Evolutionary conservation across 2,329 filamentous ascomycete genomes (phyloP).

Genomic region (Trichoderma sp.): DNA sequence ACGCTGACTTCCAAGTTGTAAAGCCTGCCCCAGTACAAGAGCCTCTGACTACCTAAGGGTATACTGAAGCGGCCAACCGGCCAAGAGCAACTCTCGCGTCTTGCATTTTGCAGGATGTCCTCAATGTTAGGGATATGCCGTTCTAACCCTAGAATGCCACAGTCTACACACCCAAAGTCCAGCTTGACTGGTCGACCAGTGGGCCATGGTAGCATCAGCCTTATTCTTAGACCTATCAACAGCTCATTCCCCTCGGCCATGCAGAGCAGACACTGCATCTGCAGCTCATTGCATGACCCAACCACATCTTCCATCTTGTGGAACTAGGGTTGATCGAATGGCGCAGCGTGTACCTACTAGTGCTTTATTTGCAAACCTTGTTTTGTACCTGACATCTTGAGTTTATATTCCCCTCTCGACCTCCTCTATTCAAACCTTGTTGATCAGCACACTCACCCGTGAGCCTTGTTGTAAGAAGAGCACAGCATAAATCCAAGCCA

Average conservation of each 20-base stretch:
- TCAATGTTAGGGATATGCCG: neutral
- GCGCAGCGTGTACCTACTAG: neutral
- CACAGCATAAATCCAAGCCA: neutral
- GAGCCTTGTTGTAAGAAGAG: neutral
- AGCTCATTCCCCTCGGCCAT: neutral
- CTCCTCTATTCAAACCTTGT: neutral
- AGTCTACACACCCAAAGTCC: neutral
- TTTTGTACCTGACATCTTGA: neutral
- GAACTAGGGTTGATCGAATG: neutral
- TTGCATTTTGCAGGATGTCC: neutral
- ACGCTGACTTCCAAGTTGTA: neutral
- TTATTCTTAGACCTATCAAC: neutral
- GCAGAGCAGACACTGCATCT: conserved; percentile 3
- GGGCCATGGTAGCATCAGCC: neutral
- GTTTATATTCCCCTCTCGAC: neutral
- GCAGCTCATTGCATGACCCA: neutral
- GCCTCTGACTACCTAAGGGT: neutral
- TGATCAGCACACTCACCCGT: neutral
- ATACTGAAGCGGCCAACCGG: neutral
- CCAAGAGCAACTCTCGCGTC: neutral
- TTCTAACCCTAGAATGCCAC: neutral
- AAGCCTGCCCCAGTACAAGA: neutral
- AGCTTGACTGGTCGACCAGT: neutral
- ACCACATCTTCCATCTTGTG: neutral
- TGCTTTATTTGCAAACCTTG: neutral